Evolutionary conservation across 306 rosid species (phyloP), one percentile per base, ranked within the genome.

Genomic region (Urtica urens): DNA sequence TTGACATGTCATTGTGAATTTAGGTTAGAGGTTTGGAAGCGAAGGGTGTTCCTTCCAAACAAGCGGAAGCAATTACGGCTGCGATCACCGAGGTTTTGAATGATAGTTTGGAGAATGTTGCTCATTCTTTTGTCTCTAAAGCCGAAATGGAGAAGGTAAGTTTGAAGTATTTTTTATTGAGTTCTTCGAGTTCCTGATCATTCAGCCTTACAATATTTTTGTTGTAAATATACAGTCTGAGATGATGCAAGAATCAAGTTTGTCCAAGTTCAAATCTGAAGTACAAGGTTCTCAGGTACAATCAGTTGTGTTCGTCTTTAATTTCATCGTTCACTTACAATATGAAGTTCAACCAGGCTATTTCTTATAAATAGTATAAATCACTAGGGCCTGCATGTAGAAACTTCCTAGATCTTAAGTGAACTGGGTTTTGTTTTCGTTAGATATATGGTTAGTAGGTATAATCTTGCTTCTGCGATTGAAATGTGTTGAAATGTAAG

Each of bases 21-120:
- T 64, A 88, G 95, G 95, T 88, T 39, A 84, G 88, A 65, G 79
- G 61, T 64, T 68, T 84, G 46, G 97, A 88, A 69, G 81, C 80
- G 25, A 73, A 79, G 70, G 97, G 93, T 1, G 63, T 88, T 22
- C 93, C 97, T 23, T 74, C 83, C 0, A 66, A 78, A 42, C 95
- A 88, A 38, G 93, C 97, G 0, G 97, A 88, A 74, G 97, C 95
- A 7, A 84, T 88, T 63, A 88, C 90, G 12, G 76, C 80, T 65
- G 83, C 84, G 51, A 84, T 88, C 38, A 88, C 84, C 7, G 90
- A 79, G 59, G 95, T 88, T 3, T 59, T 88, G 62, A 88, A 77
- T 46, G 95, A 88, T 17, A 88, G 90, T 26, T 60, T 84, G 59
- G 95, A 84, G 57, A 84, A 81, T 74, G 78, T 75, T 20, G 72